Evolutionary conservation across 2,329 filamentous ascomycete species (phyloP), one percentile per base, ranked within the genome.

Genomic region (Penicillium sclerotiorum): DNA sequence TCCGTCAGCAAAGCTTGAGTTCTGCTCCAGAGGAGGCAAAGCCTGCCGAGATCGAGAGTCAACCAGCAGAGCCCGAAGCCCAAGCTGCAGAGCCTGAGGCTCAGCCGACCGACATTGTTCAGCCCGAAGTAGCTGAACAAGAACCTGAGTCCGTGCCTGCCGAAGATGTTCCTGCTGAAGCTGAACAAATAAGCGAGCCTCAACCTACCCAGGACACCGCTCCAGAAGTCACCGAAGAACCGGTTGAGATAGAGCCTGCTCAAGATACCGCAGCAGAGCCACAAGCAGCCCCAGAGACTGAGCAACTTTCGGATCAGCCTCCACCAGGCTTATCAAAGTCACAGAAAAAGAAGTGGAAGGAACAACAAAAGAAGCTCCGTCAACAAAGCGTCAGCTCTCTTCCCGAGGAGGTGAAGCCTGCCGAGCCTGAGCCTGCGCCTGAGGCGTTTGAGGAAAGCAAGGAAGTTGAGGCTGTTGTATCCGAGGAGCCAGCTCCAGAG

Each of bases 301-400:
- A 28, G 18, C 44, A 53, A 8, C 18, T 32, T 13, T 17, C 49
- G 2, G 23, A 18, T 2, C 50, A 52, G 32, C 38, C 27, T 8
- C 40, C 40, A 4, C 11, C 40, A 4, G 40, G 40, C 4, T 7
- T 43, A n/a, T 33, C 40, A 9, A 43, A 47, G 20, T 28, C 45
- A 13, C 36, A 47, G 27, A 47, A 40, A 21, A 38, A 22, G 27
- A 47, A 47, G 20, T 39, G 37, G 36, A 47, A 35, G 21, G 40
- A 43, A 21, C 32, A 15, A 13, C 40, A 43, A 15, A 30, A 30
- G 27, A 43, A 43, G 30, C 8, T 43, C 2, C 27, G 27, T 20
- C 25, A 41, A 27, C 36, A 47, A 21, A 39, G 23, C 12, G 35
- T 46, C n/a, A 46, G 44, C 36, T 41, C 45, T 17, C 27, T 27